Conservation (phyloP, 768 basidiomycete genomes). For the Termitomyces sp. region DNA sequence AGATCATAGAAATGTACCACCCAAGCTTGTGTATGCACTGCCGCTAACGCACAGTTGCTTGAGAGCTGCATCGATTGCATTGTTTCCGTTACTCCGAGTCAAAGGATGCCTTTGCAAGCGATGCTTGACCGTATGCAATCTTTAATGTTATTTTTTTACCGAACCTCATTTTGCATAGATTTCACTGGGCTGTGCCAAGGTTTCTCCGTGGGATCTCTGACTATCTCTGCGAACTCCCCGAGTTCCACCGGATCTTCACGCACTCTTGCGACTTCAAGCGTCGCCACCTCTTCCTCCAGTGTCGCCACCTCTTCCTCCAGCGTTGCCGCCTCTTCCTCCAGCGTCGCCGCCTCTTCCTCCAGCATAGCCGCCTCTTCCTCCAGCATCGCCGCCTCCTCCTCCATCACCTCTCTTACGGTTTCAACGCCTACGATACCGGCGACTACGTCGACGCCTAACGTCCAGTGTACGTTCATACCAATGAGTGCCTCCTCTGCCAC, state of each 20-base stretch:
- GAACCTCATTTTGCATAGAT: background rate
- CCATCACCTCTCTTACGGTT: background rate
- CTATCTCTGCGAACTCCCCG: too few species aligned
- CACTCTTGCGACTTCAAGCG: background rate
- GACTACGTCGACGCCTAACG: background rate
- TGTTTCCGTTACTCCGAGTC: constrained; percentile 11
- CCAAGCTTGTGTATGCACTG: constrained; percentile 20
- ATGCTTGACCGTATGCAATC: constrained; percentile 20
- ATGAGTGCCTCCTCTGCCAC: background rate
- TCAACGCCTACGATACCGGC: background rate
- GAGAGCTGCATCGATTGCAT: constrained; percentile 27
- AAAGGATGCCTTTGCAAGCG: constrained; percentile 14
- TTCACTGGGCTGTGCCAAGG: background rate
- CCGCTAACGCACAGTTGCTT: constrained; percentile 16
- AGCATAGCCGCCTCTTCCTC: too few species aligned
- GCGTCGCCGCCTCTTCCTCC: too few species aligned
- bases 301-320: too few species aligned
- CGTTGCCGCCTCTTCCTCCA: too few species aligned
- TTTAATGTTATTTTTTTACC: background rate
- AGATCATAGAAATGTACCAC: constrained; percentile 17
- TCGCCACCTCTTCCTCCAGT: background rate
- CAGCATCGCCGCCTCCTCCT: too few species aligned
- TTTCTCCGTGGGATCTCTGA: background rate
- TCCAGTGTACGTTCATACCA: background rate
- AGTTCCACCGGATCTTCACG: background rate